Base-by-base conservation (phyloP, 805 yeast genomes). In the Isabelozyma pseudorhagii region DNA sequence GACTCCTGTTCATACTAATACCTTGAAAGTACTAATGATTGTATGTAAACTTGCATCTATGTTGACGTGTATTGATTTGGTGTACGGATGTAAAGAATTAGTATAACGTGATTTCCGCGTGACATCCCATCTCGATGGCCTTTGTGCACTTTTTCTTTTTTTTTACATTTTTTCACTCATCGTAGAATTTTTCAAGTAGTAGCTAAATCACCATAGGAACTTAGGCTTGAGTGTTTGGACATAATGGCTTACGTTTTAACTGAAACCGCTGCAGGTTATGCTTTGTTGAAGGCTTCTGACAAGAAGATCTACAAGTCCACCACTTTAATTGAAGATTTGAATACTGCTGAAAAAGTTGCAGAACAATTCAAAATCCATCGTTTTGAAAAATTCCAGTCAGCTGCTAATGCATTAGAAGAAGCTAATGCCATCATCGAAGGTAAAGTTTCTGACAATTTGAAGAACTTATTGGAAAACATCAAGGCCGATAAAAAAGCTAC, bases 241-340 rank as follows among this genome's bases (percentile, higher is more conserved):
- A 46, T 46, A 47, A 88, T 88, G 96, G 87, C 94, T 55, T 88
- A 78, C 81, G 91, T 93, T 66, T 83, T 93, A 70, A 88, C 98
- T 53, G 99, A 94, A 79, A 94, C 99, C 57, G 89, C 99, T 56
- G 99, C 99, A 47, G 99, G 99, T 67, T 94, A 94, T 72, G 99
- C 99, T 67, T 81, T 94, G 67, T 83, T 94, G 69, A 94, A 94
- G 78, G 97, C 97, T 50, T 86, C 97, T 56, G 98, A 94, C 80
- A 94, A 94, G 80, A 93, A 93, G 80, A 86, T 94, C 63, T 86
- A 93, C 82, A 93, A 92, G 77, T 84, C 94, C 25, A 70, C 87
- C 48, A 68, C 83, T 51, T 75, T 92, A 59, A 72, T 88, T 57
- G 80, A 85, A 55, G 97, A 91, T 68, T 79, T 92, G 63, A 79